A percentile compares a stretch with the other conserved stretches of the same genome.
These are phyloP conservation scores for Hemisphaericaspora xylanilytica DNA, from an alignment of 1,139 yeast genomes.

Conservation along the genomic window DNA sequence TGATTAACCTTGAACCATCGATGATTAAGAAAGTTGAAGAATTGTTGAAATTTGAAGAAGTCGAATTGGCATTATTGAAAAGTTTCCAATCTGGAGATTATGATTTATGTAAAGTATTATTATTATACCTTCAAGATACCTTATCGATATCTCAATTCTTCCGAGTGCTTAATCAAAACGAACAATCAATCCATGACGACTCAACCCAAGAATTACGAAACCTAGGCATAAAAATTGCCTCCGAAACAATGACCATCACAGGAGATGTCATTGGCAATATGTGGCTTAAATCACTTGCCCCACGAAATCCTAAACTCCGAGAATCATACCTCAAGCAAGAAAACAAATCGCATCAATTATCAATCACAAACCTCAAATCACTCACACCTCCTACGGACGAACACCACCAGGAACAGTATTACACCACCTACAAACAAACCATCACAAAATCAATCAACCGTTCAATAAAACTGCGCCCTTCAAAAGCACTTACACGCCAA, in stretches of 20 bases:
- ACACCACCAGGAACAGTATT: slow-evolving; percentile 17
- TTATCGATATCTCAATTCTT: slow-evolving; percentile 42
- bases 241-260: slow-evolving; percentile 25
- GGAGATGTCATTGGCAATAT: slow-evolving; percentile 45
- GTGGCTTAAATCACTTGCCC: slow-evolving; percentile 37
- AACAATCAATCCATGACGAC: slow-evolving; percentile 16
- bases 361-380: slow-evolving; percentile 20
- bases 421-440: slow-evolving; percentile 26
- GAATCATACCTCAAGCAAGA: slow-evolving; percentile 35
- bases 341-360: slow-evolving; percentile 29
- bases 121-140: slow-evolving; percentile 48
- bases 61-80: slow-evolving; percentile 65
- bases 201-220: slow-evolving; percentile 12
- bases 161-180: slow-evolving; percentile 41
- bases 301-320: slow-evolving; percentile 20
- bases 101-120: slow-evolving; percentile 60
- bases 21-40: slow-evolving; percentile 61
- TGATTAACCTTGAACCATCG: slow-evolving; percentile 68
- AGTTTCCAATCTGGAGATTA: slow-evolving; percentile 66
- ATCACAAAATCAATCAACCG: slow-evolving; percentile 24
- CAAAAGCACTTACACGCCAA: slow-evolving; percentile 47
- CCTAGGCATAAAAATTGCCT: slow-evolving; percentile 10
- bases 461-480: slow-evolving; percentile 17
- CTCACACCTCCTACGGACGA: slow-evolving; percentile 12
- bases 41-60: slow-evolving; percentile 69